A percentile compares a stretch with the other conserved stretches of the same genome.
These are phyloP conservation scores for Chionographis japonica DNA, from an alignment of 106 monocot genomes.

Conservation along the genomic window DNA sequence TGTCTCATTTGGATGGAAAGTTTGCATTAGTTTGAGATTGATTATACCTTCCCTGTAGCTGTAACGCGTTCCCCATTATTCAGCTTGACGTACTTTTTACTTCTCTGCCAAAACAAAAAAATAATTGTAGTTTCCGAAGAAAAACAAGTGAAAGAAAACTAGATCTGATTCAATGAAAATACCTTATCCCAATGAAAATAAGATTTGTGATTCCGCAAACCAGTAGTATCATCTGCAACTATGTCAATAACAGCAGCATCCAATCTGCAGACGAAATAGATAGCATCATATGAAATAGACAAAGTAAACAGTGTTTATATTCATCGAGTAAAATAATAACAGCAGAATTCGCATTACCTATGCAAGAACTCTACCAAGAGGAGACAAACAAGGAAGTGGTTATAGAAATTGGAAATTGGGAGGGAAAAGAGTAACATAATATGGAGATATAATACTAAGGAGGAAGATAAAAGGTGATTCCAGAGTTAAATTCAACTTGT, in stretches of 20 bases:
- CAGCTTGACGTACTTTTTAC: conserved; percentile 91
- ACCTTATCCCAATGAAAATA: conserved; percentile 98
- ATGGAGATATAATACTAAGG: too few relatives aligned
- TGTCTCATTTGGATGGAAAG: not conserved
- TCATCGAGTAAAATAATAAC: too few relatives aligned
- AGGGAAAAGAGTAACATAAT: too few relatives aligned
- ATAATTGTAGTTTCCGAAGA: not conserved
- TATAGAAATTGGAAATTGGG: too few relatives aligned
- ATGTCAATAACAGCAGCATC: conserved; percentile 94
- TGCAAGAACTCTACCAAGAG: too few relatives aligned
- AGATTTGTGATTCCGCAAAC: conserved; percentile 79
- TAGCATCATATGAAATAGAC: too few relatives aligned
- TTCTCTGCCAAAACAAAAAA: conserved; percentile 42
- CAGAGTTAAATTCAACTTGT: too few relatives aligned
- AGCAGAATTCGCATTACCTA: too few relatives aligned
- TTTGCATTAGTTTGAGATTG: not conserved
- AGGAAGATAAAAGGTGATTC: too few relatives aligned
- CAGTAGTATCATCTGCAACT: conserved; percentile 83
- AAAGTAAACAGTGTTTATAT: too few relatives aligned
- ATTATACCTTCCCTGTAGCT: conserved; percentile 86
- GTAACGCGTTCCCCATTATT: conserved; percentile 95
- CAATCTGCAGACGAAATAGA: conserved; percentile 41
- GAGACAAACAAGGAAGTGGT: too few relatives aligned
- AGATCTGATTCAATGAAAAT: conserved; percentile 2
- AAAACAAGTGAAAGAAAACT: not conserved